Evolutionary conservation across 176 grass and related monocot genomes (phyloP).

Genomic region (Ampelocalamus luodianensis): DNA sequence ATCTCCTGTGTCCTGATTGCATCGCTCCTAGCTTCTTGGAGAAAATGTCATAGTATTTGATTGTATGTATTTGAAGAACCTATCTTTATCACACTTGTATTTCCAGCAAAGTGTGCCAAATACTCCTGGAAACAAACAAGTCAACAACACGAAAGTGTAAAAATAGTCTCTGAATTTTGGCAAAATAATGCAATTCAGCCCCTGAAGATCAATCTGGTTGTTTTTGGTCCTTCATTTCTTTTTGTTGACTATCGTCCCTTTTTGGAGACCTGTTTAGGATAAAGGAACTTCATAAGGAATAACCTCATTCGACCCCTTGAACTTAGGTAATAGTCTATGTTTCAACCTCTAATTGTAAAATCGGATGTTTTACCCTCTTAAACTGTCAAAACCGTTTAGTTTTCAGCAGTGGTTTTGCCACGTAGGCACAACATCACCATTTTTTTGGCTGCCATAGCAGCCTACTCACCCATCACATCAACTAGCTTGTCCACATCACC

Average conservation of each 20-base stretch:
- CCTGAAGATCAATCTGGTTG: neutral
- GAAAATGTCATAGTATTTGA: neutral
- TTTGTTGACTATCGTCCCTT: neutral
- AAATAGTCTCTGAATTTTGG: neutral
- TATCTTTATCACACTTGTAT: neutral
- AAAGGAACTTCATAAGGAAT: neutral
- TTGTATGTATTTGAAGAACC: neutral
- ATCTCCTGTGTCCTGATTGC: neutral
- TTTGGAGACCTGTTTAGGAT: neutral
- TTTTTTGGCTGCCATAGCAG: no score
- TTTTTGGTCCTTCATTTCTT: neutral
- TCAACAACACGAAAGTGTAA: neutral
- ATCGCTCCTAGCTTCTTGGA: neutral
- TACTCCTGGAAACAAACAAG: neutral
- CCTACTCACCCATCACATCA: no score
- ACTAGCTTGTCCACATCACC: no score
- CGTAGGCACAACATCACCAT: no score
- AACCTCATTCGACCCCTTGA: no score
- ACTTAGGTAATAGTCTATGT: no score
- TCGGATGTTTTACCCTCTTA: no score
- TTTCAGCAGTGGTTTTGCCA: no score
- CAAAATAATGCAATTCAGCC: neutral
- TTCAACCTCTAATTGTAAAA: no score
- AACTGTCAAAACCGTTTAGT: no score
- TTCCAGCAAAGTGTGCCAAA: neutral